Evolutionary conservation across 805 yeast species (phyloP).

Genomic region (Candida arabinofermentans): DNA sequence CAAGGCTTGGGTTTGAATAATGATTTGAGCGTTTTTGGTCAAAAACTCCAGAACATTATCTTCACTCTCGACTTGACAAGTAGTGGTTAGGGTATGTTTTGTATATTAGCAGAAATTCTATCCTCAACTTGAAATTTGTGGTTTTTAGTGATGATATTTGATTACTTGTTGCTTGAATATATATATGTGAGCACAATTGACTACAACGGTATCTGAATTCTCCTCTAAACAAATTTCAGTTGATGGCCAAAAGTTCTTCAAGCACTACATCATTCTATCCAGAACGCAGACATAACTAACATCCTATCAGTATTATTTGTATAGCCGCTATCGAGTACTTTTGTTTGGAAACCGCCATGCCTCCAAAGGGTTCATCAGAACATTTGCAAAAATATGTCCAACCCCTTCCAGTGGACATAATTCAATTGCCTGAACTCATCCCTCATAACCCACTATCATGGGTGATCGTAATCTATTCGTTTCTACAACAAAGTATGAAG

Average conservation of each 20-base stretch:
- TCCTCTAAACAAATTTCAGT: neutral
- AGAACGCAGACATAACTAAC: no score
- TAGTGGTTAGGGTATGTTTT: no score
- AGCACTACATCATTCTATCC: no score
- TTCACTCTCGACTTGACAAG: no score
- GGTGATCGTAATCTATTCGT: slow-evolving; percentile 31
- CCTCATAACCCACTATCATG: slow-evolving; percentile 48
- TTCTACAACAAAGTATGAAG: slow-evolving; percentile 13
- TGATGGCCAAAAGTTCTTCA: no score
- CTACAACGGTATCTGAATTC: slow-evolving; percentile 38
- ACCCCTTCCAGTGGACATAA: slow-evolving; percentile 40
- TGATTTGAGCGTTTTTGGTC: no score
- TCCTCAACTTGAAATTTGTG: neutral
- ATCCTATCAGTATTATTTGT: no score
- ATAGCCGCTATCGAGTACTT: no score
- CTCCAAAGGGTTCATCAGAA: slow-evolving; percentile 5
- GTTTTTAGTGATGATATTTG: slow-evolving; percentile 6
- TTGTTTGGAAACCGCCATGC: no score
- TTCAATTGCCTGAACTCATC: slow-evolving; percentile 35
- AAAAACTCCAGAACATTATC: no score
- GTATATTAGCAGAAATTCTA: no score
- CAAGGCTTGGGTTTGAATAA: no score
- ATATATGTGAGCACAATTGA: slow-evolving; percentile 27
- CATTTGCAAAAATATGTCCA: slow-evolving; percentile 8
- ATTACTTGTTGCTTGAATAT: slow-evolving; percentile 20